Conservation (phyloP, 2,329 filamentous ascomycete genomes). For the Chalara sp. region DNA sequence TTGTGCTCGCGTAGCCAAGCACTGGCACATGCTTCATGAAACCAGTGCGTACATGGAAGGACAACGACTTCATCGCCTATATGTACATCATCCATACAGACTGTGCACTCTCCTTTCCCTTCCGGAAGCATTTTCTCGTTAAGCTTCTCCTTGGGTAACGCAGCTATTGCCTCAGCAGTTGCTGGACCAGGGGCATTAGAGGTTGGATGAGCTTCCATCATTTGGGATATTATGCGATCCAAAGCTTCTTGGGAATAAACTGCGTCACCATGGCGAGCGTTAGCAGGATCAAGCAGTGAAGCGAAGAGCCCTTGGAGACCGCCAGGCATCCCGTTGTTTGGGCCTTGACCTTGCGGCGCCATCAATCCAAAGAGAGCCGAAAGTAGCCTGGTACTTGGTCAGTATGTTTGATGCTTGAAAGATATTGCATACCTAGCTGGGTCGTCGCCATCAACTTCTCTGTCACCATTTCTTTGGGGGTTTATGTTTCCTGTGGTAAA, state of each 20-base stretch:
- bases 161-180: conserved; percentile 64
- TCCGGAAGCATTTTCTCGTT: conserved; percentile 62
- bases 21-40: conserved; percentile 75
- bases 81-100: conserved; percentile 84
- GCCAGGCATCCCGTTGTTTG: conserved; percentile 27
- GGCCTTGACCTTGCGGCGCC: conserved; percentile 15
- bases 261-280: conserved; percentile 62
- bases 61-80: conserved; percentile 67
- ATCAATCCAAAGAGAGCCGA: conserved; percentile 20
- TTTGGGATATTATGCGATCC: conserved; percentile 76
- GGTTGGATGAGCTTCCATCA: conserved; percentile 77
- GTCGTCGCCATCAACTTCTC: conserved; percentile 37
- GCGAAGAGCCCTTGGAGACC: conserved; percentile 47
- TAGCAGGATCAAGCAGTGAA: conserved; percentile 44
- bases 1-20: conserved; percentile 87
- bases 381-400: conserved; percentile 22
- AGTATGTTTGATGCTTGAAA: conserved; percentile 17
- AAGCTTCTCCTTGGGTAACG: conserved; percentile 64
- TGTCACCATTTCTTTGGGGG: conserved; percentile 43
- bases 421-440: conserved; percentile 37
- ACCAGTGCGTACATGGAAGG: conserved; percentile 89
- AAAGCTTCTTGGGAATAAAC: conserved; percentile 89
- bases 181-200: conserved; percentile 80
- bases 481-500: conserved; percentile 30
- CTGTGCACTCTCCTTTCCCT: conserved; percentile 76